Evolutionary conservation across 768 basidiomycete genomes (phyloP), one percentile per base, ranked within the genome.

Genomic region (Cubamyces sp.): DNA sequence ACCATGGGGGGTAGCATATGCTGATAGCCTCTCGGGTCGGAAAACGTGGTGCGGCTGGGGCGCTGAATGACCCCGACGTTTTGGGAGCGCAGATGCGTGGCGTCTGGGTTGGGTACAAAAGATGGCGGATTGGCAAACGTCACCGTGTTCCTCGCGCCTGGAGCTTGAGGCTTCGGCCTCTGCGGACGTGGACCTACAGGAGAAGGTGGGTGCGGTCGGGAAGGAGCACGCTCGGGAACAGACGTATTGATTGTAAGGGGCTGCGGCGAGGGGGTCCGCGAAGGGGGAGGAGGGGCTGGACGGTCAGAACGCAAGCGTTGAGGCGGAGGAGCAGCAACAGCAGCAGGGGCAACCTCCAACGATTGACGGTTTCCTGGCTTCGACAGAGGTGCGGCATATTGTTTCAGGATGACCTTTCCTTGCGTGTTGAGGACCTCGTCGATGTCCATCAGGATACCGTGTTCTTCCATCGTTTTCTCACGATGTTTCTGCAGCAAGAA

Each of bases 401-500:
- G 76, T 61, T 79, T 79, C 30, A 69, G 76, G 48, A 82, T 61
- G 60, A 71, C 62, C 57, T 74, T 71, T 11, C 72, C 69, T 7
- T 67, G 64, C 5, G 65, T 66, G 58, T 65, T 69, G 15, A 70
- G 54, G 12, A 71, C 63, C 34, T 72, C 73, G 60, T 76, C 75
- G 11, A 70, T 49, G 50, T 78, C 73, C 60, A 77, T 73, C 54
- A 81, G 74, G 53, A 77, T 81, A n/a, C 79, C 82, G 68, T 83
- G 79, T 48, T 85, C 82, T 68, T 84, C 78, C 68, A 86, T 75
- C 0, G 77, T 77, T 57, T 84, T 85, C 67, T 92, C 87, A 61
- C 90, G 84, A 69, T 93, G 91, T 73, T 84, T 84, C 42, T 84
- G 79, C 19, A 96, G 82, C 40, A 96, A 82, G 71, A 89, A 93